phyloP scores from a whole-genome alignment of 2,329 filamentous ascomycete genomes.

The Botryotinia narcissicola region DNA sequence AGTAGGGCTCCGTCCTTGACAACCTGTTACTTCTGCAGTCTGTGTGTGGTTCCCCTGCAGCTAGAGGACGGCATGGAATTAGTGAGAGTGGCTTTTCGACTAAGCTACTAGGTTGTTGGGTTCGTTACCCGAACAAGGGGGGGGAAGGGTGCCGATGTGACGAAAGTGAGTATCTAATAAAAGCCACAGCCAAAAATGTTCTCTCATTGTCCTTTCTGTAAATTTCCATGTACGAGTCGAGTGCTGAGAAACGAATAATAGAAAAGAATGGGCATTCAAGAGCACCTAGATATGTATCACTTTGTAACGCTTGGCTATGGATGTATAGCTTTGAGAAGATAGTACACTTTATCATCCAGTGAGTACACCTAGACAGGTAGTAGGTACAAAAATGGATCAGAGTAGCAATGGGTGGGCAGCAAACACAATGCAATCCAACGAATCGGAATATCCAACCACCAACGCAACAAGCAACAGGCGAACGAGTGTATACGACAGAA shows the following conservation, averaged over 20 bases:
- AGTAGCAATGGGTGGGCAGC: slow-evolving; percentile 7
- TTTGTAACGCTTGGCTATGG: not conserved
- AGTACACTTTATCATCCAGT: not conserved
- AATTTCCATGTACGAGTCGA: slow-evolving; percentile 9
- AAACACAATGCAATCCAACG: not conserved
- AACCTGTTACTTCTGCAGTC: not conserved
- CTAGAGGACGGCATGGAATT: not conserved
- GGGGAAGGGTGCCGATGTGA: not conserved
- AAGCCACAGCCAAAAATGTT: not conserved
- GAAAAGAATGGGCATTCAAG: not conserved
- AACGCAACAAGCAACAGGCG: not conserved
- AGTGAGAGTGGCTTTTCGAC: slow-evolving; percentile 5
- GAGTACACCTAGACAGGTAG: not conserved
- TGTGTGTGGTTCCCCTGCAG: slow-evolving; percentile 1
- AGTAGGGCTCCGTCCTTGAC: slow-evolving; percentile 6
- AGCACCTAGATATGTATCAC: not conserved
- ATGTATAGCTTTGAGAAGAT: not conserved
- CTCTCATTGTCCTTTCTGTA: not conserved
- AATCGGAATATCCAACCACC: not conserved
- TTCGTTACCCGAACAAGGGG: not conserved
- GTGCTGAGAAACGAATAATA: not conserved
- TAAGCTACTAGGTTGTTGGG: not conserved
- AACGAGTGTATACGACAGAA: not conserved
- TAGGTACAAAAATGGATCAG: not conserved
- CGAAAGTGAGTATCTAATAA: not conserved